phyloP scores from a whole-genome alignment of 1,284 basidiomycete genomes.

The Singerocomus inundabilis region DNA sequence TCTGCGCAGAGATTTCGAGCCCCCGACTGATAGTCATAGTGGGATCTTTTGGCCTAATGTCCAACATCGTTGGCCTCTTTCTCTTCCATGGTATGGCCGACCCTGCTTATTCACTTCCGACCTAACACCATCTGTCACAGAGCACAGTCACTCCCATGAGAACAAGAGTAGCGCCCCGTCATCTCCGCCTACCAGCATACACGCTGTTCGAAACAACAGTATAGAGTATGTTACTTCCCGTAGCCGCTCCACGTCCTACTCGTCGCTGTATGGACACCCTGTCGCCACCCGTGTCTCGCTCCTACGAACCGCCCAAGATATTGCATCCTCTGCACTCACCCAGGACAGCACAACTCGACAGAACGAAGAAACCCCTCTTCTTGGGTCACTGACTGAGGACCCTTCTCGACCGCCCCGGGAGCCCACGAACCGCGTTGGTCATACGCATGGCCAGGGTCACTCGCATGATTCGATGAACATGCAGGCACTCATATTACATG shows the following conservation, averaged over 20 bases:
- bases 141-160: slow-evolving; percentile 68
- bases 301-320: slow-evolving; percentile 84
- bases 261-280: slow-evolving; percentile 80
- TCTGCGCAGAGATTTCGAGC: slow-evolving; percentile 77
- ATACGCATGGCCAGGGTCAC: slow-evolving; percentile 46
- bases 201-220: slow-evolving; percentile 13
- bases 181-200: slow-evolving; percentile 30
- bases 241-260: slow-evolving; percentile 52
- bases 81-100: slow-evolving; percentile 85
- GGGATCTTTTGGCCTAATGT: slow-evolving; percentile 84
- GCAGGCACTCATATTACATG: slow-evolving; percentile 92
- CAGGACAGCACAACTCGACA: slow-evolving; percentile 12
- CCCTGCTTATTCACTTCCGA: slow-evolving; percentile 2
- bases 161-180: slow-evolving; percentile 35
- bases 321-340: slow-evolving; percentile 47
- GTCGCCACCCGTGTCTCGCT: slow-evolving; percentile 86
- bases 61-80: slow-evolving; percentile 92
- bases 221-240: slow-evolving; percentile 33
- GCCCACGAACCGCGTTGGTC: slow-evolving; percentile 24
- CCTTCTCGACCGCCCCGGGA: slow-evolving; percentile 9
- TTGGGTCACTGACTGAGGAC: slow-evolving; percentile 24
- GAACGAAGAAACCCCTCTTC: slow-evolving; percentile 43
- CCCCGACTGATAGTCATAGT: slow-evolving; percentile 90
- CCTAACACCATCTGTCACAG: slow-evolving; percentile 37
- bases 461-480: slow-evolving; percentile 93